Evolutionary conservation across 139 green algal species (phyloP), one percentile per base, ranked within the genome.

Genomic region (Desmodesmus armatus): DNA sequence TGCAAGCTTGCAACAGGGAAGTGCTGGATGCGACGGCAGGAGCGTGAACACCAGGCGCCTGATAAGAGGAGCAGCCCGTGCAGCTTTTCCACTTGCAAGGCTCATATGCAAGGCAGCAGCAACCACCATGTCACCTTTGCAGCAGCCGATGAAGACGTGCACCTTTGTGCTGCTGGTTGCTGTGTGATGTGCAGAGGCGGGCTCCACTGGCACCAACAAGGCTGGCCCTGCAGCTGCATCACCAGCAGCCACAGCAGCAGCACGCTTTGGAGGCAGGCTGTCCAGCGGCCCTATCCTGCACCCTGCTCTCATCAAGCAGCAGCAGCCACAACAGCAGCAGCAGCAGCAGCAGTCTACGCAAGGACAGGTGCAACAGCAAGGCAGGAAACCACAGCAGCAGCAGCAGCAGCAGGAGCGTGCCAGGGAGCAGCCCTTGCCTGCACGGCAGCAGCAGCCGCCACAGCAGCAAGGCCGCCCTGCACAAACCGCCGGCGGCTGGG

Each of bases 331-430:
- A 21, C 31, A 71, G 60, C 35, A 35, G 23, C 35, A 39, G 44
- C 73, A 58, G 35, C 47, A 82, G 76, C 76, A 79, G 71, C 41
- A 49, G 37, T 3, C 37, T 37, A 27, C 17, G 39, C 43, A n/a
- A n/a, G n/a, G n/a, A n/a, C n/a, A n/a, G n/a, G n/a, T n/a, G n/a
- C n/a, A n/a, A n/a, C n/a, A n/a, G n/a, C n/a, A n/a, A n/a, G n/a
- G n/a, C n/a, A n/a, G n/a, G n/a, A n/a, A n/a, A n/a, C n/a, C n/a
- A 78, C 29, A 67, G 35, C 73, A 80, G 41, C 71, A 62, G 31
- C 27, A 39, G 73, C 73, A 44, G 29, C 49, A 49, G 27, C 69
- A 39, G 58, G 58, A 23, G 25, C 69, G n/a, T n/a, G 27, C 27
- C 72, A 40, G 72, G n/a, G 27, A 79, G 47, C 9, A 47, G 41